Percentiles rank a stretch among this genome's conserved stretches.
Evolutionary conservation across 768 basidiomycete genomes (phyloP).

Genomic region (Sporobolomyces pararoseus): DNA sequence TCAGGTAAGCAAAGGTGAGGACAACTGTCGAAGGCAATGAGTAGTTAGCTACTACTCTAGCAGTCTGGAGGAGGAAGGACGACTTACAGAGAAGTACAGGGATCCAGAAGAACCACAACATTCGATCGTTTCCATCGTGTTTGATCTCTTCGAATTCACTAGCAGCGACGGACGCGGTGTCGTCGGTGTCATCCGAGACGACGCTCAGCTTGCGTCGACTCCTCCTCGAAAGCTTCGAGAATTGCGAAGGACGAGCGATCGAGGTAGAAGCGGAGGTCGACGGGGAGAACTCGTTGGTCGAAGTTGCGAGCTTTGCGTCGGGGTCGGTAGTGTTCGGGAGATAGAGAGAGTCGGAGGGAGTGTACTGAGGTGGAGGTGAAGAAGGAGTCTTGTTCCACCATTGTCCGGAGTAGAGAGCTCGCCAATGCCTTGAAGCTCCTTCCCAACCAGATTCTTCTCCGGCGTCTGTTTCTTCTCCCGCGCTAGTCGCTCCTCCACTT

Average conservation of each 20-base stretch:
- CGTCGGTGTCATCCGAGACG: constrained; percentile 44
- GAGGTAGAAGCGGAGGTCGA: not conserved
- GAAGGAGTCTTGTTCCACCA: constrained; percentile 34
- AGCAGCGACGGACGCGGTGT: constrained; percentile 21
- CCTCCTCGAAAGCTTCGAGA: not conserved
- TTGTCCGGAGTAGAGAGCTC: constrained; percentile 13
- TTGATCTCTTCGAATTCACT: constrained; percentile 8
- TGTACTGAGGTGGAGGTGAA: constrained; percentile 33
- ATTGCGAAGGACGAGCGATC: not conserved
- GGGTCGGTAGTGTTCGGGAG: not conserved
- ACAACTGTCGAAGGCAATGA: constrained; percentile 21
- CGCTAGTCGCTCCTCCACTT: not conserved
- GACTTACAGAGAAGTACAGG: constrained; percentile 46
- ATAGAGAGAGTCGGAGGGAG: constrained; percentile 18
- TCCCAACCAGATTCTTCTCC: constrained; percentile 12
- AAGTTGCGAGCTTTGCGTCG: not conserved
- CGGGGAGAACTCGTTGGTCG: too few species aligned
- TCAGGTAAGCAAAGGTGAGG: constrained; percentile 23
- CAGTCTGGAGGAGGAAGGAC: not conserved
- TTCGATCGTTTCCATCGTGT: constrained; percentile 45
- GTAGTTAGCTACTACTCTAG: too few species aligned
- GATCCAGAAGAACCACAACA: constrained; percentile 52
- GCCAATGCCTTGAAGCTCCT: constrained; percentile 17
- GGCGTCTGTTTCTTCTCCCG: constrained; percentile 29
- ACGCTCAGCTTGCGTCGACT: not conserved